phyloP scores from a whole-genome alignment of 257 asterid species.

The Solanum medicagineum region DNA sequence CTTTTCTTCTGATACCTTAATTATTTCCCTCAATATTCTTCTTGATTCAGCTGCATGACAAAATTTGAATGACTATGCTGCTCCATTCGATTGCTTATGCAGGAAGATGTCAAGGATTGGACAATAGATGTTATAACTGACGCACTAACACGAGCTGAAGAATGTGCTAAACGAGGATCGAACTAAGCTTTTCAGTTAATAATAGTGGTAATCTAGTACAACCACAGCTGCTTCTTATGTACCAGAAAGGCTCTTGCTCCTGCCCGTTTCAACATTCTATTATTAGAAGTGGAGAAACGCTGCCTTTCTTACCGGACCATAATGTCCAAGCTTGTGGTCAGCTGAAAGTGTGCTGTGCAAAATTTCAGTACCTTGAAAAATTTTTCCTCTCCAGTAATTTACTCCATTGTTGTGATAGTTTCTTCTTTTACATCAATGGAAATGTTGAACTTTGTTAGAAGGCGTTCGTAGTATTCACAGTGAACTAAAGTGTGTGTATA shows the following conservation, averaged over 20 bases:
- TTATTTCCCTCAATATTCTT: not conserved
- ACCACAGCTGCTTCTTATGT: not conserved
- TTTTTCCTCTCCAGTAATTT: not conserved
- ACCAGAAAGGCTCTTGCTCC: not conserved
- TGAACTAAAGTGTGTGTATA: not conserved
- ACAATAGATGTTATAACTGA: constrained; percentile 61
- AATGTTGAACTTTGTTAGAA: not conserved
- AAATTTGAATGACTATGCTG: not conserved
- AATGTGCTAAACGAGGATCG: constrained; percentile 47
- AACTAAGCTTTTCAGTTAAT: constrained; percentile 4
- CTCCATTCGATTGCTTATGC: constrained; percentile 1
- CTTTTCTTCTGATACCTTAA: not conserved
- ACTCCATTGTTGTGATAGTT: not conserved
- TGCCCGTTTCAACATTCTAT: not conserved
- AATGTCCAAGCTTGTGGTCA: not conserved
- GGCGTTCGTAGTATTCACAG: not conserved
- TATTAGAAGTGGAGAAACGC: not conserved
- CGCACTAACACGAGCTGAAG: constrained; percentile 77
- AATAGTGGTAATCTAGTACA: not conserved
- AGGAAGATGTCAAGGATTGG: constrained; percentile 93
- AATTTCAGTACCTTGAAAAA: not conserved
- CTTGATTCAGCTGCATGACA: not conserved
- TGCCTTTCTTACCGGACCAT: not conserved
- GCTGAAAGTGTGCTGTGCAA: not conserved
- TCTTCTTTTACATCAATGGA: not conserved